Conservation (phyloP, 2,329 filamentous ascomycete genomes). For the Xylariales sp. region DNA sequence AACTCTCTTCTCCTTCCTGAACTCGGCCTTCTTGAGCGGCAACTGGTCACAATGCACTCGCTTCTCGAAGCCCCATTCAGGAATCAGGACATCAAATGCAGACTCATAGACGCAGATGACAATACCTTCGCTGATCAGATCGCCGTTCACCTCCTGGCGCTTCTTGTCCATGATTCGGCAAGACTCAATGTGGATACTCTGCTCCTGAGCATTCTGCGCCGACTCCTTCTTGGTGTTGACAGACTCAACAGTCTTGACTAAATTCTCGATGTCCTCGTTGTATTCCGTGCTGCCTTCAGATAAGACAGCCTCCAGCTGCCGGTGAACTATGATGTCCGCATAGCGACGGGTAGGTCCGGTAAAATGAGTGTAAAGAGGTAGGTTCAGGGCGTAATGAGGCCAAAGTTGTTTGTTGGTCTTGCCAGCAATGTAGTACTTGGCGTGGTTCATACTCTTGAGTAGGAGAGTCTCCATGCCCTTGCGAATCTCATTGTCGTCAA, state of each 20-base stretch:
- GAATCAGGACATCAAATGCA: conserved; percentile 95
- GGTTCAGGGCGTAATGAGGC: conserved; percentile 86
- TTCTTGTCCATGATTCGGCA: conserved; percentile 95
- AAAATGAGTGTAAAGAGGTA: conserved; percentile 95
- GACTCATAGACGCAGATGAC: conserved; percentile 98
- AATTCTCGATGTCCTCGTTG: conserved; percentile 78
- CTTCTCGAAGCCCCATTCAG: conserved; percentile 98
- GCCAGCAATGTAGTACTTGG: conserved; percentile 87
- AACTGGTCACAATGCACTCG: conserved; percentile 98
- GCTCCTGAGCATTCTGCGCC: conserved; percentile 93
- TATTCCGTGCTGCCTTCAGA: conserved; percentile 81
- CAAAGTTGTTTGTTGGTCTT: conserved; percentile 74
- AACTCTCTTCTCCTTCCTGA: conserved; percentile 90
- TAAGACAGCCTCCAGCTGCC: conserved; percentile 83
- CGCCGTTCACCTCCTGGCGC: conserved; percentile 78
- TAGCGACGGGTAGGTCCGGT: conserved; percentile 93
- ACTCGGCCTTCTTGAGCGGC: conserved; percentile 98
- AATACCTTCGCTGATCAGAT: conserved; percentile 92
- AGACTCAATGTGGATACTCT: conserved; percentile 97
- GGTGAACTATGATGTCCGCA: conserved; percentile 90
- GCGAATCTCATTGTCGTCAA: conserved; percentile 81
- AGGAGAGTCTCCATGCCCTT: conserved; percentile 98
- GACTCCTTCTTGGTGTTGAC: conserved; percentile 99
- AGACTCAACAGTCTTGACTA: conserved; percentile 88
- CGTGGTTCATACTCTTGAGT: conserved; percentile 91